Percentiles rank a stretch among this genome's conserved stretches.
These are phyloP conservation scores for Wickerhamiella siamensis DNA, from an alignment of 805 yeast species.

Conservation along the genomic window DNA sequence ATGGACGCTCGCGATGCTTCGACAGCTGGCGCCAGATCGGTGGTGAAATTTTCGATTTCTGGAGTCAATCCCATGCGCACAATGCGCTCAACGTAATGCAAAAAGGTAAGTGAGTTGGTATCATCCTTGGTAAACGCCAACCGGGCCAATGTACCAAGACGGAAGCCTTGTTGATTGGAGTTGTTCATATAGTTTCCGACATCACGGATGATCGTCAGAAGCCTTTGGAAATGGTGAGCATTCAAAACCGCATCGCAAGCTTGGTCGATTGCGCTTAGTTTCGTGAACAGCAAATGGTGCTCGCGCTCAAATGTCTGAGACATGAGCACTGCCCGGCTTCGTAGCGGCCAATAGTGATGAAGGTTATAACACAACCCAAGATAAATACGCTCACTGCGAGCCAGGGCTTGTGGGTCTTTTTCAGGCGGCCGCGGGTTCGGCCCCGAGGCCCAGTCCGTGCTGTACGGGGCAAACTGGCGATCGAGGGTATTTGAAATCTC, in stretches of 20 bases:
- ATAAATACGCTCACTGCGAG: slow-evolving; percentile 75
- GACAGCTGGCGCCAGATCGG: slow-evolving; percentile 47
- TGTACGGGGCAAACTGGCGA: slow-evolving; percentile 65
- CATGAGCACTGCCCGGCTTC: slow-evolving; percentile 70
- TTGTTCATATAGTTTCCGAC: slow-evolving; percentile 98
- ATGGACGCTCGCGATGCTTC: slow-evolving; percentile 60
- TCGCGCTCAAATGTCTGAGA: slow-evolving; percentile 64
- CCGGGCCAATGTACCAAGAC: slow-evolving; percentile 76
- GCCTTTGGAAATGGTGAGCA: slow-evolving; percentile 53
- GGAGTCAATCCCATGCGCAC: slow-evolving; percentile 69
- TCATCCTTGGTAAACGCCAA: slow-evolving; percentile 84
- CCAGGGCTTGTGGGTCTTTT: slow-evolving; percentile 61
- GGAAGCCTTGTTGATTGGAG: slow-evolving; percentile 83
- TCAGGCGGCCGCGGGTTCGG: slow-evolving; percentile 32
- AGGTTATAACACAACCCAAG: slow-evolving; percentile 71
- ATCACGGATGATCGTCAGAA: slow-evolving; percentile 71
- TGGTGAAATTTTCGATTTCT: slow-evolving; percentile 56
- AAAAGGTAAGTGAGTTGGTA: slow-evolving; percentile 69
- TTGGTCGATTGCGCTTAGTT: slow-evolving; percentile 54
- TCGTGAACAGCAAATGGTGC: slow-evolving; percentile 51
- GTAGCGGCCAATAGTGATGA: slow-evolving; percentile 80
- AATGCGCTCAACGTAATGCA: slow-evolving; percentile 83
- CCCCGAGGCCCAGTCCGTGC: slow-evolving; percentile 37
- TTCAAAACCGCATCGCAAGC: slow-evolving; percentile 55
- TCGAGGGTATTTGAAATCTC: slow-evolving; percentile 61